Conservation (phyloP, 305 asterid species). For the Andrographis paniculata region DNA sequence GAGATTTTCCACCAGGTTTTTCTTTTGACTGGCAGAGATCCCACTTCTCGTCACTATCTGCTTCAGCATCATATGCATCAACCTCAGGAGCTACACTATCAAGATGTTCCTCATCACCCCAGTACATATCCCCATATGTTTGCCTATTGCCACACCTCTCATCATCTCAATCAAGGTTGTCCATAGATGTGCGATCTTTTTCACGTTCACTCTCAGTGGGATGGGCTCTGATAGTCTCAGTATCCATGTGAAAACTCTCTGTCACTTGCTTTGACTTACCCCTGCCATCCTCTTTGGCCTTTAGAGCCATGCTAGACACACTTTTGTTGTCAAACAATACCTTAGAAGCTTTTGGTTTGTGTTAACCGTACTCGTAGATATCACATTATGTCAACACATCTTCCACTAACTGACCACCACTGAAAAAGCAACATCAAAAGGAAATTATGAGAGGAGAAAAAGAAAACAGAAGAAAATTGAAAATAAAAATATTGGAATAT, state of each 20-base stretch:
- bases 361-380: constrained; percentile 69
- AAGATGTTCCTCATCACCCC: constrained; percentile 58
- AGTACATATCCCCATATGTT: constrained; percentile 43
- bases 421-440: constrained; percentile 27
- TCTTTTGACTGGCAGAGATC: constrained; percentile 54
- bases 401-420: constrained; percentile 91
- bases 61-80: constrained; percentile 45
- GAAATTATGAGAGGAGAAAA: not conserved
- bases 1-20: constrained; percentile 49
- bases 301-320: constrained; percentile 32
- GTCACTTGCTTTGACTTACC: constrained; percentile 45
- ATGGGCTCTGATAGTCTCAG: constrained; percentile 28
- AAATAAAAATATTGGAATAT: constrained; percentile 18
- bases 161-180: constrained; percentile 42
- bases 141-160: constrained; percentile 39
- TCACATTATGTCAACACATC: constrained; percentile 85
- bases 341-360: constrained; percentile 54
- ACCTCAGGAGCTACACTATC: constrained; percentile 38
- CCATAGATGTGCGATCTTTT: constrained; percentile 35
- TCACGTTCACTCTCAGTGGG: constrained; percentile 29
- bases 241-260: constrained; percentile 54
- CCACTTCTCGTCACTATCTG: constrained; percentile 58
- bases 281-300: constrained; percentile 71
- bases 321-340: constrained; percentile 45
- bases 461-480: constrained; percentile 2